Evolutionary conservation across 1,139 yeast species (phyloP), one percentile per base, ranked within the genome.

Genomic region (Magnusiomyces sp.): DNA sequence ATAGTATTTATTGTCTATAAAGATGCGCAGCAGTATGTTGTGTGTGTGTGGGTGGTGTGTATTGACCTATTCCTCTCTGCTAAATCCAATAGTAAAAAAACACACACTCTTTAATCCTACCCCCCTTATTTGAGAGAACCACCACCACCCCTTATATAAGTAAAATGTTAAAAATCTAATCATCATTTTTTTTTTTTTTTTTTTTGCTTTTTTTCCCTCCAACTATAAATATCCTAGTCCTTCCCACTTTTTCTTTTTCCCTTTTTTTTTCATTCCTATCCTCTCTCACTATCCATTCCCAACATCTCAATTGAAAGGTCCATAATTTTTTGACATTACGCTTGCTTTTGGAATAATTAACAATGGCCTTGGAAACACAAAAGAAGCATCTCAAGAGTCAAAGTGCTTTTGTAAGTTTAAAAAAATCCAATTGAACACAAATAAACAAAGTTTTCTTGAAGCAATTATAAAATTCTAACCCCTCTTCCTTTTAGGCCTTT

Each of bases 401-500:
- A 37, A 47, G 50, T 34, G 55, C 55, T 39, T 45, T 52, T 33
- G 51, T 49, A 49, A 27, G 51, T 81, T 16, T 19, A n/a, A 13
- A n/a, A 13, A 13, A 34, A 34, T 34, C 11, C 37, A 34, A 34
- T 40, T 20, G 14, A 23, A 23, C 29, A 13, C 5, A 34, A 13
- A 5, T 13, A 14, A 34, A 34, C 5, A 34, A 34, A 34, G 9
- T 34, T 9, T 38, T n/a, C 40, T 14, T 19, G 13, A 17, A 39
- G 36, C 13, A 7, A 32, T 44, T 19, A 14, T 6, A 6, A 32
- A 14, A 36, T 11, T n/a, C 20, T 29, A 29, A 23, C 29, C 23
- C 14, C 11, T 10, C 45, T 43, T 50, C 38, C 42, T 46, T 31
- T 23, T 66, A 83, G 81, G 96, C 96, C 27, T 92, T 92, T 64